phyloP scores from a whole-genome alignment of 2,329 filamentous ascomycete genomes.

The Dothideomycetes sp. region DNA sequence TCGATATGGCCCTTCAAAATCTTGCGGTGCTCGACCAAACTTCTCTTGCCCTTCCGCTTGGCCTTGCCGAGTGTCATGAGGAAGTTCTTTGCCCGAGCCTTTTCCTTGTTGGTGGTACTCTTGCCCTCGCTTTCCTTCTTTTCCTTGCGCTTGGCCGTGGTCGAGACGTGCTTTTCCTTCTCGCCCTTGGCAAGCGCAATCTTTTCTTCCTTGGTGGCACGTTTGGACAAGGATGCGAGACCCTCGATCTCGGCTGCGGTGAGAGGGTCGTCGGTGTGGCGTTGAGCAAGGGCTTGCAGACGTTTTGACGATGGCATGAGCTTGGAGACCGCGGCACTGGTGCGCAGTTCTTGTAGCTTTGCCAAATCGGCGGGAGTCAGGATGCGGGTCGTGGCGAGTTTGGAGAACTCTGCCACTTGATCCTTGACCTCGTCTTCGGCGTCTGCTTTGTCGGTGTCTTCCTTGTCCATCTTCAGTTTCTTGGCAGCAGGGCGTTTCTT shows the following conservation, averaged over 20 bases:
- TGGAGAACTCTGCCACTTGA: conserved; percentile 39
- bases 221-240: conserved; percentile 65
- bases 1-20: conserved; percentile 74
- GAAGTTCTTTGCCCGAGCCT: conserved; percentile 96
- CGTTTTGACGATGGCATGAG: conserved; percentile 37
- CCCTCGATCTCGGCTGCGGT: conserved; percentile 90
- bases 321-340: conserved; percentile 62
- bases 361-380: conserved; percentile 93
- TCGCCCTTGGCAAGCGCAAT: conserved; percentile 75
- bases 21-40: conserved; percentile 75
- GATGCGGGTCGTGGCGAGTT: conserved; percentile 84
- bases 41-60: conserved; percentile 89
- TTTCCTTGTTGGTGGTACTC: conserved; percentile 95
- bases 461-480: conserved; percentile 48
- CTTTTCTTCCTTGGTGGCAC: conserved; percentile 82
- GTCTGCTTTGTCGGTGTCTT: conserved; percentile 16
- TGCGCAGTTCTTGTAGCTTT: conserved; percentile 81
- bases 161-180: conserved; percentile 66
- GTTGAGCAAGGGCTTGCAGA: conserved; percentile 31
- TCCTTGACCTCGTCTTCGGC: conserved; percentile 33
- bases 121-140: conserved; percentile 86
- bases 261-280: conserved; percentile 77
- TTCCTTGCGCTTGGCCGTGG: conserved; percentile 71
- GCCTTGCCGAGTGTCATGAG: conserved; percentile 97
- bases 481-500: conserved; percentile 45